These are phyloP conservation scores for Nidularia pulvinata DNA, from an alignment of 768 basidiomycete species.

Conservation along the genomic window DNA sequence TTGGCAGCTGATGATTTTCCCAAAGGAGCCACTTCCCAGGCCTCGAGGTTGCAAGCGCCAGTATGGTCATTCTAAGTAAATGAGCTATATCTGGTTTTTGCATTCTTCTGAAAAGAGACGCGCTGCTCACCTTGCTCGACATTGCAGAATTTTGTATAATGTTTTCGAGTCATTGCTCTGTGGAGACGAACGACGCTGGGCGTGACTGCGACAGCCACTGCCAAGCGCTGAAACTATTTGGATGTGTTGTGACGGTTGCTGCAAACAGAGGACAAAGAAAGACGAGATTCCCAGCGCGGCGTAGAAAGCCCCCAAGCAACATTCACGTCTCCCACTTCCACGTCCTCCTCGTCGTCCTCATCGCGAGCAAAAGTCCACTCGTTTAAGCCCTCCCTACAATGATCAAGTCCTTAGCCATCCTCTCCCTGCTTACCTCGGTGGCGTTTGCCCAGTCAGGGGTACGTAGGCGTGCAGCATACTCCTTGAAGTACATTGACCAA, in stretches of 20 bases:
- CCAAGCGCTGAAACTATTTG: slow-evolving; percentile 14
- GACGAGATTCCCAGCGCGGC: slow-evolving; percentile 8
- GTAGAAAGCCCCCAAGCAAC: slow-evolving; percentile 6
- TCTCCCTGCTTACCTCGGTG: slow-evolving; percentile 49
- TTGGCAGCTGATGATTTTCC: no score
- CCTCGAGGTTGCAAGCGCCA: no score
- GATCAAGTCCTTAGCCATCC: slow-evolving; percentile 53
- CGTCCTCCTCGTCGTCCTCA: slow-evolving; percentile 27
- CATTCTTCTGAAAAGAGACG: no score
- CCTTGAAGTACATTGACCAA: not conserved
- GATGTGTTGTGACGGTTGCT: slow-evolving; percentile 1
- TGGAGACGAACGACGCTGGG: no score
- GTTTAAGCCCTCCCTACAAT: slow-evolving; percentile 31
- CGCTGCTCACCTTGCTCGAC: no score
- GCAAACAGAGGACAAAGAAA: slow-evolving; percentile 13
- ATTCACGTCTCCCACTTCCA: slow-evolving; percentile 3
- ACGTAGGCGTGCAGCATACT: slow-evolving; percentile 6
- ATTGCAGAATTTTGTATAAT: no score
- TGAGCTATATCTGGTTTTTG: no score
- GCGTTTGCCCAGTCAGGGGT: slow-evolving; percentile 53
- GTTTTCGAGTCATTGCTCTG: no score
- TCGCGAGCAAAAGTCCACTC: slow-evolving; percentile 49
- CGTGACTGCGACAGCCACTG: not conserved
- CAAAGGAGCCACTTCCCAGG: no score
- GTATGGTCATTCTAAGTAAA: no score